Conservation (phyloP, 495 filamentous ascomycete species). For the Podospora anserina region DNA sequence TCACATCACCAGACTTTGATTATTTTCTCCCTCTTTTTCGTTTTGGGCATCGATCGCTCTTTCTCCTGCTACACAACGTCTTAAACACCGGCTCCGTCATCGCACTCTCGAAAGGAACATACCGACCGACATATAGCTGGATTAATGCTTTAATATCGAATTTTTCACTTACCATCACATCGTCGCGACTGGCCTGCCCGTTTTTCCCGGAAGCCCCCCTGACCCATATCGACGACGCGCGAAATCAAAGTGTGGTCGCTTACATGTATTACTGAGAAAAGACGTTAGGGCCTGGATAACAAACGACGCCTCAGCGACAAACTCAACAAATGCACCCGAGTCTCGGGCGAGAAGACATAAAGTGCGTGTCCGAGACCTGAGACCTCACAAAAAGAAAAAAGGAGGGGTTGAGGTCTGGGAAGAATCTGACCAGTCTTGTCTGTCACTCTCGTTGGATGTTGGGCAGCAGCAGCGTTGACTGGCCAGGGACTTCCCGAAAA, state of each 20-base stretch:
- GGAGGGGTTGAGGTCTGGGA: neutral
- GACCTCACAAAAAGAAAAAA: neutral
- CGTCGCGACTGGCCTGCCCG: neutral
- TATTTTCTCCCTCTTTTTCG: neutral
- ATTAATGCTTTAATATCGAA: neutral
- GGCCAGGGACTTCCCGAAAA: conserved; percentile 10
- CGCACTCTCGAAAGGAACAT: neutral
- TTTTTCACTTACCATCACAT: conserved; percentile 2
- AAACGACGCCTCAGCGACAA: neutral
- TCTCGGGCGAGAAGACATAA: neutral
- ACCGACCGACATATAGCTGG: neutral
- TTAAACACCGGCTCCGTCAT: neutral
- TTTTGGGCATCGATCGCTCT: neutral
- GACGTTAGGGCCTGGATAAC: too few species aligned
- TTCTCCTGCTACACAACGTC: neutral
- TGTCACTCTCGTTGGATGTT: neutral
- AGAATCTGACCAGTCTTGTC: neutral
- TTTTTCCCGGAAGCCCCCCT: neutral
- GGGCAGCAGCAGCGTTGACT: neutral
- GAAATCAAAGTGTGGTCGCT: neutral
- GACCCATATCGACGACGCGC: neutral
- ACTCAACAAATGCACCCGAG: neutral
- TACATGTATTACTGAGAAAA: neutral
- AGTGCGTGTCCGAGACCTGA: neutral
- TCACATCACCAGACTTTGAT: conserved; percentile 3